Conservation (phyloP, 306 rosid genomes). For the Fragaria vesca region DNA sequence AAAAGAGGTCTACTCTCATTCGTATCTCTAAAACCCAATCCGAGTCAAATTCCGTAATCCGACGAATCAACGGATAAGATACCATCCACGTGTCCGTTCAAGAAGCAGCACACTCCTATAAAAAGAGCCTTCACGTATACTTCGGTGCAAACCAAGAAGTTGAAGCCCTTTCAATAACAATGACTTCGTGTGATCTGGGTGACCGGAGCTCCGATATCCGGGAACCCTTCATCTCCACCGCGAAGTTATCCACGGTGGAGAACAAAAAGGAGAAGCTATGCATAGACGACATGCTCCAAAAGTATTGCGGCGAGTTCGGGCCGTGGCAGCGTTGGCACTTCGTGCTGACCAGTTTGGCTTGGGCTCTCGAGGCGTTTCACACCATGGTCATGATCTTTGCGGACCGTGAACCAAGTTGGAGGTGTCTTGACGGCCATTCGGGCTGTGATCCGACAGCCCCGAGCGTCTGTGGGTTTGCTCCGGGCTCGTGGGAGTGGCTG, state of each 20-base stretch:
- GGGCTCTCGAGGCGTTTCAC: conserved; percentile 91
- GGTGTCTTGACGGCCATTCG: conserved; percentile 25
- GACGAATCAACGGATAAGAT: neutral
- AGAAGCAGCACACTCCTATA: neutral
- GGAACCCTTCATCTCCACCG: conserved; percentile 36
- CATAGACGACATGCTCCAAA: conserved; percentile 75
- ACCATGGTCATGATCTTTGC: conserved; percentile 96
- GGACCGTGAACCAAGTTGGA: conserved; percentile 67
- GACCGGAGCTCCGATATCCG: conserved; percentile 14
- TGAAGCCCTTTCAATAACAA: neutral
- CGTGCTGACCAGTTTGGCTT: conserved; percentile 73
- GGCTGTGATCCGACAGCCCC: conserved; percentile 32
- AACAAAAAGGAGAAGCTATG: conserved; percentile 34
- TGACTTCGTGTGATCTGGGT: conserved; percentile 12
- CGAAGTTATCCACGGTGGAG: neutral
- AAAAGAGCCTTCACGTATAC: neutral
- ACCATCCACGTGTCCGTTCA: conserved; percentile 20
- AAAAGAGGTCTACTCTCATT: neutral
- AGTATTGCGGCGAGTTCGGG: conserved; percentile 85
- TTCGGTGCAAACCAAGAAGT: neutral
- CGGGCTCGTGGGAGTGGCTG: conserved; percentile 77
- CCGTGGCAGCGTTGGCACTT: conserved; percentile 80
- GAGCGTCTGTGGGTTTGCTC: conserved; percentile 43
- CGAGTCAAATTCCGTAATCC: neutral
- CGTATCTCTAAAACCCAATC: neutral